phyloP scores from a whole-genome alignment of 106 monocot genomes.

The Alisma plantagoaquatica region DNA sequence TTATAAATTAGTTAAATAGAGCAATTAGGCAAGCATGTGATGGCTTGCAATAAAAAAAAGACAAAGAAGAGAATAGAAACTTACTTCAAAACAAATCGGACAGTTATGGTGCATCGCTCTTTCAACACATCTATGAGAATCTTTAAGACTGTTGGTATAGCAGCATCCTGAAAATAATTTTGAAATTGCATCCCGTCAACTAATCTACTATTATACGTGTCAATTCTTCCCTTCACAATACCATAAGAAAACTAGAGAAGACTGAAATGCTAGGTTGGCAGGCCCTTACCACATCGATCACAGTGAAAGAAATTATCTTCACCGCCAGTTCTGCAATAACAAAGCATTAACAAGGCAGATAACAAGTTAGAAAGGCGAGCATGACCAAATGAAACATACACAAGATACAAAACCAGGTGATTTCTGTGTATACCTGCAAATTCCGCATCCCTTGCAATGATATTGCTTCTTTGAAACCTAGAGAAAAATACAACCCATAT shows the following conservation, averaged over 20 bases:
- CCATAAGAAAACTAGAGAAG: background rate
- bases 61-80: background rate
- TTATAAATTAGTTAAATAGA: too few relatives aligned
- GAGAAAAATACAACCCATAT: background rate
- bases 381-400: background rate
- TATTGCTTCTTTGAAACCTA: slow-evolving; percentile 68
- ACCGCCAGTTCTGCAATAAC: slow-evolving; percentile 62
- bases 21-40: too few relatives aligned
- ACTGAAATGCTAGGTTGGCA: background rate
- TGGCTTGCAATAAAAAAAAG: too few relatives aligned
- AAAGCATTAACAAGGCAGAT: too few relatives aligned
- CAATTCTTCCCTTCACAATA: background rate
- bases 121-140: slow-evolving; percentile 69
- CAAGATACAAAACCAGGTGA: background rate
- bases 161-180: slow-evolving; percentile 49
- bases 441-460: slow-evolving; percentile 80
- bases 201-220: background rate
- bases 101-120: slow-evolving; percentile 85
- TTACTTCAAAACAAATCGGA: slow-evolving; percentile 84
- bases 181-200: background rate
- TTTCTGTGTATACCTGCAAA: slow-evolving; percentile 43
- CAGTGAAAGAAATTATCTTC: slow-evolving; percentile 82
- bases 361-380: background rate
- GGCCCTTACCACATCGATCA: slow-evolving; percentile 42
- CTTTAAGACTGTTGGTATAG: slow-evolving; percentile 41